Base-by-base conservation (phyloP, 257 asterid species). In the Asclepias syriaca region DNA sequence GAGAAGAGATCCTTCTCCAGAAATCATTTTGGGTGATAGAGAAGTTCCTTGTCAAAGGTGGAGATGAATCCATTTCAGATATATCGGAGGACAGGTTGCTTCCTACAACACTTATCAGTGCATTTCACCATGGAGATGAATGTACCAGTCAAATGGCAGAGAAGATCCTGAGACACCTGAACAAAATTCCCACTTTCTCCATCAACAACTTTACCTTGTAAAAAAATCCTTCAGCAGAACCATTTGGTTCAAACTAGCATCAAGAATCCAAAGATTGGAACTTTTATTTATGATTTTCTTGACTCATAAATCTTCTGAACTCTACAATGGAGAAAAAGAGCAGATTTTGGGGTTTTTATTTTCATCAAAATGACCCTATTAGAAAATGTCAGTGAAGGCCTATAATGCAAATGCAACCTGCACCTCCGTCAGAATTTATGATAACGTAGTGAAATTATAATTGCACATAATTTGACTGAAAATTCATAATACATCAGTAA, bases 21-120 rank as follows among this genome's bases (percentile, higher is more conserved):
- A 89, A 83, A 77, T 84, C 93, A 34, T 85, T 91, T 72, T 91
- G 96, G 97, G 56, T 91, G 80, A 84, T 89, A 5, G 95, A 91
- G 79, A 87, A 80, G 80, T 86, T 91, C 83, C 79, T 91, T 80
- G 66, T 74, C 70, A 84, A 77, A 50, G 93, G 95, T 32, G 93
- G 95, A 63, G 90, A 85, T 50, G 81, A 77, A 34, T 84, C 92
- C 50, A 68, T 56, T 69, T 86, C 89, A 16, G 81, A 72, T 72
- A 84, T 91, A 70, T 86, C 90, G 50, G 84, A 79, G 49, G 97
- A 89, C 72, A 82, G 87, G 72, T 37, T 87, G 78, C 71, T 91
- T 29, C 89, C 90, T 56, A 77, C 90, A 27, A 83, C 90, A 21
- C 71, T 91, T 66, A 80, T 91, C 16, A 79, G 85, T 72, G 92